Evolutionary conservation across 768 basidiomycete species (phyloP).

Genomic region (Holtermanniella nyarrowii): DNA sequence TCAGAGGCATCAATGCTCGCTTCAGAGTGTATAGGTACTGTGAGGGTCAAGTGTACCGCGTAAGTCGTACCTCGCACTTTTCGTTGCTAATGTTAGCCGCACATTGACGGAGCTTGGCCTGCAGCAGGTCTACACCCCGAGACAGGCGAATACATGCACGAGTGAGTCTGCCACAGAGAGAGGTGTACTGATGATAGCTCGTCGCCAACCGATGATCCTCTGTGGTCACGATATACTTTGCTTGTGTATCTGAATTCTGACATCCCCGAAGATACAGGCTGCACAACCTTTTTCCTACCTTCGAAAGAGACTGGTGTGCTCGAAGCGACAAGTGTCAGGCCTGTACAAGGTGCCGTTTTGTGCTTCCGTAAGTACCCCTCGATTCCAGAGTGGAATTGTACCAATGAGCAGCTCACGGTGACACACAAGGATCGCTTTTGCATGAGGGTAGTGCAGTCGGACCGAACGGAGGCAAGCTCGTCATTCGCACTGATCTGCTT

Average conservation of each 20-base stretch:
- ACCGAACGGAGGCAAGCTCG: constrained; percentile 37
- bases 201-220: constrained; percentile 41
- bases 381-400: neutral
- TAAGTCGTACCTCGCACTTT: constrained; percentile 9
- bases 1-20: constrained; percentile 48
- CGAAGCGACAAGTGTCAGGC: constrained; percentile 48
- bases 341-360: constrained; percentile 47
- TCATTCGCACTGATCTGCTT: constrained; percentile 41
- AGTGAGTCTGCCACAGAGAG: constrained; percentile 37
- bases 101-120: constrained; percentile 53
- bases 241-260: constrained; percentile 50
- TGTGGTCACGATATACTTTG: constrained; percentile 48
- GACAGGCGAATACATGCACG: constrained; percentile 48
- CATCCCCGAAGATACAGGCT: constrained; percentile 44
- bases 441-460: constrained; percentile 41
- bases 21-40: constrained; percentile 50
- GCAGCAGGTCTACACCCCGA: constrained; percentile 45
- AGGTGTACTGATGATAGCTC: constrained; percentile 16
- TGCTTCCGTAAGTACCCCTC: constrained; percentile 44
- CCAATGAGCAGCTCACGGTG: constrained; percentile 31
- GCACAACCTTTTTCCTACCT: constrained; percentile 52
- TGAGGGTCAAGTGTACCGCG: constrained; percentile 47
- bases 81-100: constrained; percentile 36
- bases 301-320: constrained; percentile 44
- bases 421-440: constrained; percentile 37